Conservation (phyloP, 495 filamentous ascomycete genomes). For the Podospora pseudoanserina region DNA sequence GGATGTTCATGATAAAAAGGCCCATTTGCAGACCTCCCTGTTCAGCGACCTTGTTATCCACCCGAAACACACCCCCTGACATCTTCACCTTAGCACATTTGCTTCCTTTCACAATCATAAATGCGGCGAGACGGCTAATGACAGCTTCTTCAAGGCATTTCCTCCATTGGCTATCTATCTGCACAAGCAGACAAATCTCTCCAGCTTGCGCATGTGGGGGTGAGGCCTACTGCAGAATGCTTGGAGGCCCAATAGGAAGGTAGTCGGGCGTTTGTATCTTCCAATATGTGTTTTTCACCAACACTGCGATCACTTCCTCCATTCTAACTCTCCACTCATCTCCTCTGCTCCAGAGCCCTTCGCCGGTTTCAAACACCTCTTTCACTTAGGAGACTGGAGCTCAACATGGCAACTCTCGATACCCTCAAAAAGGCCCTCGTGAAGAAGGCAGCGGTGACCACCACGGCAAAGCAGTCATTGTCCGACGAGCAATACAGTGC, state of each 20-base stretch:
- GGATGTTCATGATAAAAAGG: no score
- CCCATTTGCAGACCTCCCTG: no score
- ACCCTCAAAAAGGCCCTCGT: slow-evolving; percentile 49
- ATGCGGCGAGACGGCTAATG: neutral
- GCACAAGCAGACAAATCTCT: neutral
- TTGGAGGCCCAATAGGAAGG: neutral
- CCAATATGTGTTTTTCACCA: neutral
- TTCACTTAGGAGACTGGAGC: neutral
- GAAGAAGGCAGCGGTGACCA: slow-evolving; percentile 32
- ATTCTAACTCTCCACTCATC: neutral
- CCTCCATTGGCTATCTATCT: neutral
- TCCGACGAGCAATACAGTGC: slow-evolving; percentile 52
- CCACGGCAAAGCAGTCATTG: slow-evolving; percentile 39
- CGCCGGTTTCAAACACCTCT: neutral
- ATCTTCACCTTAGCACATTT: no score
- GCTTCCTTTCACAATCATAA: no score
- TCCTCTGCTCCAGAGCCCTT: neutral
- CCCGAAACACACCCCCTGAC: no score
- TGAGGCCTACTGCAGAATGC: neutral
- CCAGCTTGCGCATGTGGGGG: neutral
- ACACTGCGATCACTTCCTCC: neutral
- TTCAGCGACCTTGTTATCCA: no score
- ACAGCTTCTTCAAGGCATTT: neutral
- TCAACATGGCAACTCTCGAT: slow-evolving; percentile 50
- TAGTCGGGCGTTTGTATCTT: neutral